Percentiles rank a stretch among this genome's conserved stretches.
These are phyloP conservation scores for Ceratonia siliqua DNA, from an alignment of 306 rosid species.

Conservation along the genomic window DNA sequence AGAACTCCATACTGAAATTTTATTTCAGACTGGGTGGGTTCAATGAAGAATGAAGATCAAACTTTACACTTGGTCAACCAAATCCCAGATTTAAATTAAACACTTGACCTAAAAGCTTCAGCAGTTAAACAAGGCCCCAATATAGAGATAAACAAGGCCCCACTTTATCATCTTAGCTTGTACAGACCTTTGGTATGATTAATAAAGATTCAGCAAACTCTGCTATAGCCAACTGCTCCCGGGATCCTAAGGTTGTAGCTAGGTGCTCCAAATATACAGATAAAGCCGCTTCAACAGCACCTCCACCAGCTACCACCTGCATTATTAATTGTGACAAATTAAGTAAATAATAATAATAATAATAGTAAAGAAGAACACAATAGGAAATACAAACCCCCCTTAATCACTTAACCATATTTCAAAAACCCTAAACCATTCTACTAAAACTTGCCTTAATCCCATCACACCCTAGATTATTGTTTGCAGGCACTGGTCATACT, in stretches of 20 bases:
- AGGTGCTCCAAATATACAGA: constrained; percentile 93
- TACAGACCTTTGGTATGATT: constrained; percentile 77
- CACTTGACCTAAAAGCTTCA: not conserved
- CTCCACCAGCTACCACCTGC: constrained; percentile 99
- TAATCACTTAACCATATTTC: too few species aligned
- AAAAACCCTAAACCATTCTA: too few species aligned
- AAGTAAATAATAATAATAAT: too few species aligned
- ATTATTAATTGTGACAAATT: constrained; percentile 12
- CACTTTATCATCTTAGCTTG: not conserved
- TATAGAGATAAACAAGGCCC: not conserved
- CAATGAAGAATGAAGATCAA: constrained; percentile 10
- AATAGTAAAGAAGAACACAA: not conserved
- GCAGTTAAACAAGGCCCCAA: not conserved
- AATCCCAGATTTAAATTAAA: not conserved
- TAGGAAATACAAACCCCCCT: not conserved
- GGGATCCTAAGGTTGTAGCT: constrained; percentile 95
- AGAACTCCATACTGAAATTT: not conserved
- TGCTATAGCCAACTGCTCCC: constrained; percentile 98
- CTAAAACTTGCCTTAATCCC: too few species aligned
- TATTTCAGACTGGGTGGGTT: constrained; percentile 1
- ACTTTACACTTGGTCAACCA: constrained; percentile 20
- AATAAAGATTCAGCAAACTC: constrained; percentile 94
- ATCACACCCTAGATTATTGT: too few species aligned
- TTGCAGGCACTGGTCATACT: too few species aligned
- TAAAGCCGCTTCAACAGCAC: constrained; percentile 92